A percentile compares a stretch with the other conserved stretches of the same genome.
Evolutionary conservation across 257 asterid species (phyloP).

Genomic region (Primulina tabacum): DNA sequence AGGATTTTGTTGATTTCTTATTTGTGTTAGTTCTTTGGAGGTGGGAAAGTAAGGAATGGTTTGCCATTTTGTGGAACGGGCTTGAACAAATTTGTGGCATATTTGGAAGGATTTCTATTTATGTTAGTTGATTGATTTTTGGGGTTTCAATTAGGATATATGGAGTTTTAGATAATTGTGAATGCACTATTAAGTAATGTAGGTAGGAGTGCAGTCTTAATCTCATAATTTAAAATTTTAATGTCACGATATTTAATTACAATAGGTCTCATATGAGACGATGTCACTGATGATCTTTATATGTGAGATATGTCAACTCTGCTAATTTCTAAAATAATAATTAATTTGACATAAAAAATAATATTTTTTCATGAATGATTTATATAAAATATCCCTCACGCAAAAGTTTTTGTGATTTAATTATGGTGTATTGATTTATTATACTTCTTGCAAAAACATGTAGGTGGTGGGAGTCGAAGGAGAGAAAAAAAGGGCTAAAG

Average conservation of each 20-base stretch:
- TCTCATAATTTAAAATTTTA: background rate
- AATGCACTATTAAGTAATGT: background rate
- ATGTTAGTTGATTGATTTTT: background rate
- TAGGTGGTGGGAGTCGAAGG: background rate
- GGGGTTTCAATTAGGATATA: background rate
- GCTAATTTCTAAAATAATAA: too few species aligned
- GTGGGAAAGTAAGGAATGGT: conserved; percentile 46
- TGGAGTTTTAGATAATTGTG: background rate
- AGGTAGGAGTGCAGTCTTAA: background rate
- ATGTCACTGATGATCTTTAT: too few species aligned
- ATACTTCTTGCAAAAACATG: background rate
- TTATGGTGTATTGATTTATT: too few species aligned
- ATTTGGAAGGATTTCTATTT: background rate
- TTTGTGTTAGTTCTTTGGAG: conserved; percentile 29
- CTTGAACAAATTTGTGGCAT: conserved; percentile 49
- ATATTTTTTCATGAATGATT: too few species aligned
- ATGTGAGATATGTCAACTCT: too few species aligned
- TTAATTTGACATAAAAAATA: too few species aligned
- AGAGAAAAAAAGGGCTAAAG: background rate
- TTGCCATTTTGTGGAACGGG: conserved; percentile 56
- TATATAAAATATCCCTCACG: too few species aligned
- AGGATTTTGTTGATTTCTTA: conserved; percentile 40
- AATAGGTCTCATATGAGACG: too few species aligned
- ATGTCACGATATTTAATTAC: too few species aligned
- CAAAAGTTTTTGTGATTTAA: too few species aligned